phyloP scores from a whole-genome alignment of 1,139 yeast species.

The Kodamaea plutei region DNA sequence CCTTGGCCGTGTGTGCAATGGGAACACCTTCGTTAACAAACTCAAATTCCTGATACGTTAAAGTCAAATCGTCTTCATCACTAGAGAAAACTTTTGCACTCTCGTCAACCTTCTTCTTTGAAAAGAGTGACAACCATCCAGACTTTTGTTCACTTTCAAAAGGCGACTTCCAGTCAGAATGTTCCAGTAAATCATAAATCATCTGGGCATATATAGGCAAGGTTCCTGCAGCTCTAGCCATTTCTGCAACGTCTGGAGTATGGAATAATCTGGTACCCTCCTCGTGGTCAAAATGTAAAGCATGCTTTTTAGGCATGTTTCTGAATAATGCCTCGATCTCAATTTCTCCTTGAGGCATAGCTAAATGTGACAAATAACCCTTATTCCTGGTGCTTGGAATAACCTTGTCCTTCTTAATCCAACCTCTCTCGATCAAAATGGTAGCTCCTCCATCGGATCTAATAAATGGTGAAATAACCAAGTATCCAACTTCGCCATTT shows the following conservation, averaged over 20 bases:
- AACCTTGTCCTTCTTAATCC: conserved; percentile 76
- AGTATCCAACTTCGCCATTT: conserved; percentile 75
- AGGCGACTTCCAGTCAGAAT: conserved; percentile 44
- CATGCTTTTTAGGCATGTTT: conserved; percentile 64
- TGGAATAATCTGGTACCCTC: conserved; percentile 57
- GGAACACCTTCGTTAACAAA: conserved; percentile 84
- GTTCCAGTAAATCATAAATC: conserved; percentile 60
- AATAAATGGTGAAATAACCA: conserved; percentile 76
- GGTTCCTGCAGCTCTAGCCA: conserved; percentile 67
- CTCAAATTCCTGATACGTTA: conserved; percentile 43
- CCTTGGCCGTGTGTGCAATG: conserved; percentile 72
- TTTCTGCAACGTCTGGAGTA: conserved; percentile 74
- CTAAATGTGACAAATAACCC: conserved; percentile 54
- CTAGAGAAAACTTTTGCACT: conserved; percentile 15
- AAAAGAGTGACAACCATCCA: conserved; percentile 12
- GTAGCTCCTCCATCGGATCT: conserved; percentile 70
- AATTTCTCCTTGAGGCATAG: conserved; percentile 72
- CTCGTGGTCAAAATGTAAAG: conserved; percentile 75
- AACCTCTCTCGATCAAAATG: conserved; percentile 83
- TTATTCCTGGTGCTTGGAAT: conserved; percentile 54
- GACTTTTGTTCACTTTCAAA: conserved; percentile 1
- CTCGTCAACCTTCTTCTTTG: conserved; percentile 13
- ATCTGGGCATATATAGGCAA: conserved; percentile 79
- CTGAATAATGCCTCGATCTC: conserved; percentile 72
- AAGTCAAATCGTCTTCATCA: conserved; percentile 27